A percentile compares a stretch with the other conserved stretches of the same genome.
Evolutionary conservation across 1,284 basidiomycete genomes (phyloP).

Genomic region (Heliocybe sulcata): DNA sequence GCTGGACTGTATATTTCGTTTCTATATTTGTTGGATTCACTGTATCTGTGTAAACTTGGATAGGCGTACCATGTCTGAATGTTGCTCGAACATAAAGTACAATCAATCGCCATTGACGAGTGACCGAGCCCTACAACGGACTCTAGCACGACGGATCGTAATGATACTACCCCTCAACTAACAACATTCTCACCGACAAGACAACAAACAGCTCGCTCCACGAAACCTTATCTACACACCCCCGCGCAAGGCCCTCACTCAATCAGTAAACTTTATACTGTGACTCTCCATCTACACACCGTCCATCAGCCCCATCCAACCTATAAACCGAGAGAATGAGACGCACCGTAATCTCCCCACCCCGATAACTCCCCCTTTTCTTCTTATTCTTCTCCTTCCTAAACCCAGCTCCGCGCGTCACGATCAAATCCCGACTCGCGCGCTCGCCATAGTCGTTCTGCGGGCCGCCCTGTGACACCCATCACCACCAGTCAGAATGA

Average conservation of each 20-base stretch:
- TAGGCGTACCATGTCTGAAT: too few relatives aligned
- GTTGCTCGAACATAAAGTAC: too few relatives aligned
- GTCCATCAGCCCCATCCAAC: conserved; percentile 3
- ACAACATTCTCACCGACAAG: too few relatives aligned
- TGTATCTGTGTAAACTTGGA: too few relatives aligned
- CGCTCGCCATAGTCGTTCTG: conserved; percentile 83
- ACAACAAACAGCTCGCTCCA: too few relatives aligned
- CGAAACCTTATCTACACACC: neutral
- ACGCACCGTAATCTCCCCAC: conserved; percentile 86
- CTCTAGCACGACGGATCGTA: too few relatives aligned
- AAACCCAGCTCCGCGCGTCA: conserved; percentile 92
- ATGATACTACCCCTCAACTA: too few relatives aligned
- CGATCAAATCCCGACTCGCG: conserved; percentile 84
- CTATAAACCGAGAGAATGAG: conserved; percentile 1
- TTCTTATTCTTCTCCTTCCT: conserved; percentile 99
- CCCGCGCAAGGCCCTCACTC: conserved; percentile 2
- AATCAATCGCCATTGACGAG: too few relatives aligned
- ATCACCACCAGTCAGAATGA: too few relatives aligned
- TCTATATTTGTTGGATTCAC: neutral
- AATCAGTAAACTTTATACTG: conserved; percentile 77
- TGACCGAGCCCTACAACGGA: too few relatives aligned
- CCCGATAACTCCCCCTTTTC: conserved; percentile 89
- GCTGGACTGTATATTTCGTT: neutral
- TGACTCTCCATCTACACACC: conserved; percentile 62
- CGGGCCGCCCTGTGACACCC: conserved; percentile 44